phyloP scores from a whole-genome alignment of 176 grass and related monocot genomes.

The Zizania latifolia region DNA sequence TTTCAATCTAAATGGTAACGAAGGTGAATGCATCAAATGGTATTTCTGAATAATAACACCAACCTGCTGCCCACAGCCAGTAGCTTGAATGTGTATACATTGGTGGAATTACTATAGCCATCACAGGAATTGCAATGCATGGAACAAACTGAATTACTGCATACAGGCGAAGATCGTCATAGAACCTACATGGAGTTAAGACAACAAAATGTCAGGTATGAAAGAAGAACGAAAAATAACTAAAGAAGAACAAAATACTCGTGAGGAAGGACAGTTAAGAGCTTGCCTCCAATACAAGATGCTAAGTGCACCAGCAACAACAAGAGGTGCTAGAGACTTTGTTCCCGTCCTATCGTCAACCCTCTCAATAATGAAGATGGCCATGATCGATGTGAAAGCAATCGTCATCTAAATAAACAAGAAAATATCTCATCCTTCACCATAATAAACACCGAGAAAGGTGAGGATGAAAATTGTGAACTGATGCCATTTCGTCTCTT shows the following conservation, averaged over 20 bases:
- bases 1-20: neutral
- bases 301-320: conserved; percentile 68
- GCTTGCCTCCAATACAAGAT: conserved; percentile 94
- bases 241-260: too few relatives aligned
- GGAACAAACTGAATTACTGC: conserved; percentile 81
- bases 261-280: neutral
- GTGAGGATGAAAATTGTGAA: neutral
- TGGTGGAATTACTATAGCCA: conserved; percentile 94
- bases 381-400: conserved; percentile 83
- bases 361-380: conserved; percentile 95
- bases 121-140: conserved; percentile 80
- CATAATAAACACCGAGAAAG: neutral
- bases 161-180: conserved; percentile 88
- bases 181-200: conserved; percentile 49
- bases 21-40: neutral
- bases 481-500: neutral
- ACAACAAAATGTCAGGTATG: neutral
- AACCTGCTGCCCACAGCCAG: conserved; percentile 95
- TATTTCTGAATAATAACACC: conserved; percentile 1
- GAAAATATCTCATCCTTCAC: neutral
- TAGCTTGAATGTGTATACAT: conserved; percentile 98
- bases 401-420: conserved; percentile 74
- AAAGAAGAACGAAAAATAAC: too few relatives aligned
- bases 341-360: conserved; percentile 69
- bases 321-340: conserved; percentile 69